Evolutionary conservation across 345 rosid species (phyloP).

Genomic region (Geranium brycei): DNA sequence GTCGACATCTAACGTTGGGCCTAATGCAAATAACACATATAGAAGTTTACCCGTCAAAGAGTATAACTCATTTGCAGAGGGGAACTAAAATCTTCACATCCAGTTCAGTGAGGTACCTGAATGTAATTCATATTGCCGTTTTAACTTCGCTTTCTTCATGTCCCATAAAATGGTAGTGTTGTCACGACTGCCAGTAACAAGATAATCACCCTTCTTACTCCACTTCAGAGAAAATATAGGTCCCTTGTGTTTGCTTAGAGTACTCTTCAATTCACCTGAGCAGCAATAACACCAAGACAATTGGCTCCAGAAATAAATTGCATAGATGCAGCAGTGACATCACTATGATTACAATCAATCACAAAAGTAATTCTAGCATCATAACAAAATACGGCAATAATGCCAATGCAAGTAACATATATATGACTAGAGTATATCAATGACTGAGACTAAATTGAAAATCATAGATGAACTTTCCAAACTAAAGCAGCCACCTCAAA

Average conservation of each 20-base stretch:
- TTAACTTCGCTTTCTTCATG: slow-evolving; percentile 83
- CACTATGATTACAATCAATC: background rate
- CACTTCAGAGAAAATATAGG: slow-evolving; percentile 98
- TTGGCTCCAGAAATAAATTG: background rate
- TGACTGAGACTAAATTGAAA: too few relatives aligned
- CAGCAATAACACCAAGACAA: slow-evolving; percentile 7
- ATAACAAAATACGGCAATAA: background rate
- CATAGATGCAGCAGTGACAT: background rate
- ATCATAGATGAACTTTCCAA: background rate
- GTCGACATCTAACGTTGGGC: slow-evolving; percentile 97
- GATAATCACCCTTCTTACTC: slow-evolving; percentile 99
- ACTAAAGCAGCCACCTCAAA: background rate
- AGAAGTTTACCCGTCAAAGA: slow-evolving; percentile 6
- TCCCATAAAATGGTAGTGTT: slow-evolving; percentile 98
- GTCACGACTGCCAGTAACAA: slow-evolving; percentile 94
- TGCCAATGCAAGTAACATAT: background rate
- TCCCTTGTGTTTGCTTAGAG: slow-evolving; percentile 86
- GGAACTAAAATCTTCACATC: background rate
- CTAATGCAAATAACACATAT: slow-evolving; percentile 23
- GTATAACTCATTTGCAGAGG: background rate
- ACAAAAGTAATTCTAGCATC: background rate
- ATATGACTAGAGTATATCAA: background rate
- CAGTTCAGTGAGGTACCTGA: slow-evolving; percentile 30
- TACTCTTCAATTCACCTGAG: slow-evolving; percentile 71
- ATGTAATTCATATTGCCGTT: slow-evolving; percentile 89